Conservation (phyloP, 2,329 filamentous ascomycete species). For the Diaporthe velutina region DNA sequence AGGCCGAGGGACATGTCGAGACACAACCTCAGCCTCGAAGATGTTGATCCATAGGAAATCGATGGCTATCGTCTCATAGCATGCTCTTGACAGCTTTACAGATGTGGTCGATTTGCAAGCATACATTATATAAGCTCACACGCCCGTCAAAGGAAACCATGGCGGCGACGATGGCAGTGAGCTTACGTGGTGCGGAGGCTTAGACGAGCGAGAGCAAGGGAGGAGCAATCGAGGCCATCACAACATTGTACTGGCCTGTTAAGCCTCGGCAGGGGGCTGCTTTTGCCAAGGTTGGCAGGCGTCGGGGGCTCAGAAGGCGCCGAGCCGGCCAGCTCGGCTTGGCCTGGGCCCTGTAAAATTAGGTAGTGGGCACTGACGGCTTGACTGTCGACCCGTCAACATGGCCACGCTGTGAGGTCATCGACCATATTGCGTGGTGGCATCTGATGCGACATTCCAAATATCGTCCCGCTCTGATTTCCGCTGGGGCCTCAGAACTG, state of each 20-base stretch:
- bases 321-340: not conserved
- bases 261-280: not conserved
- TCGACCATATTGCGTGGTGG: not conserved
- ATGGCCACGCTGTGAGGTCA: constrained; percentile 16
- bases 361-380: constrained; percentile 11
- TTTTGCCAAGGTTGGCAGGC: constrained; percentile 1
- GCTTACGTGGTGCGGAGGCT: not conserved
- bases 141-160: not conserved
- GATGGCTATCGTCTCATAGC: not conserved
- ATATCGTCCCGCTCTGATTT: constrained; percentile 3
- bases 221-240: not conserved
- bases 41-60: not conserved
- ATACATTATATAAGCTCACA: not conserved
- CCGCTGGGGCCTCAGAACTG: not conserved
- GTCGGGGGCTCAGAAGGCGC: not conserved
- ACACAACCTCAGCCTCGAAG: no score
- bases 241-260: not conserved
- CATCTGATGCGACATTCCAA: constrained; percentile 22
- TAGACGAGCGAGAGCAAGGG: not conserved
- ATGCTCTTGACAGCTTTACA: not conserved
- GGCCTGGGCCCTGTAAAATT: constrained; percentile 5
- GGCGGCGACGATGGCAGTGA: not conserved
- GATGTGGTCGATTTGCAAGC: not conserved
- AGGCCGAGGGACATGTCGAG: not conserved
- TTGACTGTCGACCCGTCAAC: constrained; percentile 13